A percentile compares a stretch with the other conserved stretches of the same genome.
Conservation (phyloP, 495 filamentous ascomycete genomes). For the Platismatia glauca region DNA sequence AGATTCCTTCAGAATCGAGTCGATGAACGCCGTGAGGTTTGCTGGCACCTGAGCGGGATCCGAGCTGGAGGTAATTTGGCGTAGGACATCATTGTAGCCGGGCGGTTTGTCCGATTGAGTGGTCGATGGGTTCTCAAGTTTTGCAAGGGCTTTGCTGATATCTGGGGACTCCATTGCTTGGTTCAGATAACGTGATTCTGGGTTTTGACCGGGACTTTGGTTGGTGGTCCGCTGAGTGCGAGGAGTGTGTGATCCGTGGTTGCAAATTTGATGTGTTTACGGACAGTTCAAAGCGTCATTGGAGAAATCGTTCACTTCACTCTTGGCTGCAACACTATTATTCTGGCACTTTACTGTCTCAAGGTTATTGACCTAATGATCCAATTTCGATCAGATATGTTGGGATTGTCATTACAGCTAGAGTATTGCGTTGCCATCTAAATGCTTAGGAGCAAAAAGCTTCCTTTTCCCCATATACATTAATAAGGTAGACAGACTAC, state of each 20-base stretch:
- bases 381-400: no score
- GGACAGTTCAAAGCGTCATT: no score
- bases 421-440: no score
- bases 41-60: slow-evolving; percentile 45
- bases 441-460: not conserved
- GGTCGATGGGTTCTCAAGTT: slow-evolving; percentile 43
- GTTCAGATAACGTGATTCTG: not conserved
- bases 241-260: not conserved
- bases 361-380: no score
- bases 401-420: no score
- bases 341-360: no score
- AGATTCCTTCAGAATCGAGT: slow-evolving; percentile 56
- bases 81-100: slow-evolving; percentile 59
- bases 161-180: slow-evolving; percentile 49
- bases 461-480: not conserved
- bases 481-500: no score
- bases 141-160: slow-evolving; percentile 45
- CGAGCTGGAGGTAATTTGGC: slow-evolving; percentile 49
- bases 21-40: slow-evolving; percentile 60
- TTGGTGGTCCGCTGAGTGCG: not conserved
- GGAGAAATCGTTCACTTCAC: no score
- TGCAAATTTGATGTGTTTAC: not conserved
- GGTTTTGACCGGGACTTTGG: not conserved
- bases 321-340: no score
- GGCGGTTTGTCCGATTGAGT: slow-evolving; percentile 47